Percentiles rank a stretch among this genome's conserved stretches.
phyloP scores from a whole-genome alignment of 176 grass and related monocot genomes.

The Carex cristatella region DNA sequence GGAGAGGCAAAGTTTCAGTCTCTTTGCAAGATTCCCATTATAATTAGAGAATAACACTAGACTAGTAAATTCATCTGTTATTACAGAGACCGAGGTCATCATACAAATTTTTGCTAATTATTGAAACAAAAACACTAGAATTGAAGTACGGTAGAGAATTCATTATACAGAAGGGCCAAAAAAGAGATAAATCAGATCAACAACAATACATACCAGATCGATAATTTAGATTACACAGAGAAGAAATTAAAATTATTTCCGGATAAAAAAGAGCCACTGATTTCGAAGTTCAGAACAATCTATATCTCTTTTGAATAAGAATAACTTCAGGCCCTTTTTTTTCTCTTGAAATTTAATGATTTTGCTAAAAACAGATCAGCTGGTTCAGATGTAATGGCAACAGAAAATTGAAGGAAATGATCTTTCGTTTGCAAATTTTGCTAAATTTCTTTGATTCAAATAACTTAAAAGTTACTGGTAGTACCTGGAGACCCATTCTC shows the following conservation, averaged over 20 bases:
- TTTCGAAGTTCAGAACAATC: background rate
- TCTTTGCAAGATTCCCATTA: background rate
- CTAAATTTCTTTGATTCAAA: slow-evolving; percentile 3
- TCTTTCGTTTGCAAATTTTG: background rate
- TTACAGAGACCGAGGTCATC: background rate
- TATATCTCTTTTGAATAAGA: background rate
- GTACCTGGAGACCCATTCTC: slow-evolving; percentile 25
- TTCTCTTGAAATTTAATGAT: background rate
- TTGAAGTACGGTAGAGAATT: background rate
- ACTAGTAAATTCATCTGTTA: background rate
- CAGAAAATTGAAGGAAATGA: background rate
- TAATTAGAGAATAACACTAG: background rate
- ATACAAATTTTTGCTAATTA: background rate
- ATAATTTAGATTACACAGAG: background rate
- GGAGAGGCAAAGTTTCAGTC: background rate
- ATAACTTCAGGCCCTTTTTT: background rate
- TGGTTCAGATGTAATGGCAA: background rate
- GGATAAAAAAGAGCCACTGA: background rate
- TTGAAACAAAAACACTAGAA: background rate
- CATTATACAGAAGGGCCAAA: background rate
- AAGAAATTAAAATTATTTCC: background rate
- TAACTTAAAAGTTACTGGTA: background rate
- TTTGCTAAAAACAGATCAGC: background rate
- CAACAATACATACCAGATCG: background rate
- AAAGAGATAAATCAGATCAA: background rate